phyloP scores from a whole-genome alignment of 345 rosid genomes.

The Dimocarpus longan region DNA sequence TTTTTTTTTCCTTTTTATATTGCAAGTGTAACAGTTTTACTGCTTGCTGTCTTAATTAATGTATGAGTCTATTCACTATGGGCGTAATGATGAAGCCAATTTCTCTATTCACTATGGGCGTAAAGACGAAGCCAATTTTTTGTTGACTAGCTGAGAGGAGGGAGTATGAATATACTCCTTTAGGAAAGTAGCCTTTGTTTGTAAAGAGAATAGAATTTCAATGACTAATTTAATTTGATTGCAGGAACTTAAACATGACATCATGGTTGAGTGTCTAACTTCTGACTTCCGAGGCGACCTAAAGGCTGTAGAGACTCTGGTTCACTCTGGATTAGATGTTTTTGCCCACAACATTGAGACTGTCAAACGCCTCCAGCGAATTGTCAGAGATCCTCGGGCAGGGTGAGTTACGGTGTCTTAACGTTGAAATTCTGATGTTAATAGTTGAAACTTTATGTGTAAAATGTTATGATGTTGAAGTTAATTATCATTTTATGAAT shows the following conservation, averaged over 20 bases:
- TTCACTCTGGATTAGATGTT: conserved; percentile 86
- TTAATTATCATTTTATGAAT: no score
- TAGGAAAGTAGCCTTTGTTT: no score
- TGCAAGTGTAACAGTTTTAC: no score
- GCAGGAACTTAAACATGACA: conserved; percentile 86
- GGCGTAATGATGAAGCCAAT: no score
- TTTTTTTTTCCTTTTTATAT: no score
- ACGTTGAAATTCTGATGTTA: not conserved
- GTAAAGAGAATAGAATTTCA: conserved; percentile 1
- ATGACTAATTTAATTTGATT: conserved; percentile 19
- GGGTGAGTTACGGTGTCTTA: conserved; percentile 52
- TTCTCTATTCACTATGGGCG: no score
- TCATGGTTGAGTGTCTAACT: conserved; percentile 96
- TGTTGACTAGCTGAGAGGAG: no score
- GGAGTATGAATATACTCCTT: no score
- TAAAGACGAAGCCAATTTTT: no score
- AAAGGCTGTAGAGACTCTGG: conserved; percentile 75
- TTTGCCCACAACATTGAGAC: conserved; percentile 97
- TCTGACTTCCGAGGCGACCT: conserved; percentile 97
- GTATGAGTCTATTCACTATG: no score
- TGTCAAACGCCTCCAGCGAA: conserved; percentile 89
- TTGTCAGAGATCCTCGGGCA: conserved; percentile 98
- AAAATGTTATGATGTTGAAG: not conserved
- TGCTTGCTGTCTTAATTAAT: no score
- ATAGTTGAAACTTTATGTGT: not conserved